Percentiles rank a stretch among this genome's conserved stretches.
Evolutionary conservation across 805 yeast genomes (phyloP).

Genomic region (Teunomyces panamensis): DNA sequence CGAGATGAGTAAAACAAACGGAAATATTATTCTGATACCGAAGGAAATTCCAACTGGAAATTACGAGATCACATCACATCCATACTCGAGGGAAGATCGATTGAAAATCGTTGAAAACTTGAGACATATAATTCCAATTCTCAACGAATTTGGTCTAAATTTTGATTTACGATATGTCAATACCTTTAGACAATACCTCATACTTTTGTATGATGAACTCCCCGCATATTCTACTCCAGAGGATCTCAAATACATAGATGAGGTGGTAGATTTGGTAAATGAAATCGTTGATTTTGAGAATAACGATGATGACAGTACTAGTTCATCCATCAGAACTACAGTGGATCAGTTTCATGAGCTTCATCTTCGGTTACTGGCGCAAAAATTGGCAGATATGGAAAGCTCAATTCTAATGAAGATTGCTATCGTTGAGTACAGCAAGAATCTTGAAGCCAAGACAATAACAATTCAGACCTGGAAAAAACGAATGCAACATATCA

Average conservation of each 20-base stretch:
- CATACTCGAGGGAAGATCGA: slow-evolving; percentile 14
- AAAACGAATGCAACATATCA: slow-evolving; percentile 4
- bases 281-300: slow-evolving; percentile 29
- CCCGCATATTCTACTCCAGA: slow-evolving; percentile 13
- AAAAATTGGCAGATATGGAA: background rate
- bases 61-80: slow-evolving; percentile 3
- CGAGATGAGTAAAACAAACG: slow-evolving; percentile 8
- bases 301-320: slow-evolving; percentile 13
- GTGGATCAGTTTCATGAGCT: slow-evolving; percentile 21
- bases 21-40: background rate
- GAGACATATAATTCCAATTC: slow-evolving; percentile 20
- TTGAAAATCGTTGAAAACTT: slow-evolving; percentile 12
- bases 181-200: slow-evolving; percentile 22
- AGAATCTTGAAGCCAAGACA: slow-evolving; percentile 1
- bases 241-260: slow-evolving; percentile 23
- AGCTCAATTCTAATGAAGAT: slow-evolving; percentile 31
- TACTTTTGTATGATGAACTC: slow-evolving; percentile 16
- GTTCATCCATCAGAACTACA: slow-evolving; percentile 14
- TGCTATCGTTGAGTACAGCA: slow-evolving; percentile 17
- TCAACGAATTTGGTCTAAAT: slow-evolving; percentile 25
- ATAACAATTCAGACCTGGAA: slow-evolving; percentile 22
- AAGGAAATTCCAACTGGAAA: background rate
- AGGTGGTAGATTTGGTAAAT: slow-evolving; percentile 17
- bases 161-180: slow-evolving; percentile 21
- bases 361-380: slow-evolving; percentile 18